Conservation (phyloP, 768 basidiomycete species). For the Leccinum uliginosum region DNA sequence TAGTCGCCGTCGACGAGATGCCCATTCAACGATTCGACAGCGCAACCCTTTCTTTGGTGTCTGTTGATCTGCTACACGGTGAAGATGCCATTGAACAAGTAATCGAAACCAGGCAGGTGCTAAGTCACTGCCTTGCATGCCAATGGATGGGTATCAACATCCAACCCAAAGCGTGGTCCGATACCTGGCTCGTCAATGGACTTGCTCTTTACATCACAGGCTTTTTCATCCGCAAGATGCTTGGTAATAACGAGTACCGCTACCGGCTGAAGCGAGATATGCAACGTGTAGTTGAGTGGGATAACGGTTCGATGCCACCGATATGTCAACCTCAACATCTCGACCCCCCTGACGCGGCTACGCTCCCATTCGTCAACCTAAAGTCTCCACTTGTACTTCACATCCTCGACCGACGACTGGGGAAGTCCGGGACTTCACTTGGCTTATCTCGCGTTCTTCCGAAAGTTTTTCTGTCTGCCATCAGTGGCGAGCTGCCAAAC, state of each 20-base stretch:
- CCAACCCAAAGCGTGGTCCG: conserved; percentile 87
- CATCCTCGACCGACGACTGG: conserved; percentile 88
- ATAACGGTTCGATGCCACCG: conserved; percentile 85
- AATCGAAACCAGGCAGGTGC: conserved; percentile 79
- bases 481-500: conserved; percentile 83
- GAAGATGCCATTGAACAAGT: conserved; percentile 92
- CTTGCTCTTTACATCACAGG: conserved; percentile 87
- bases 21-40: conserved; percentile 78
- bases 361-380: conserved; percentile 85
- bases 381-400: conserved; percentile 96
- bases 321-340: conserved; percentile 85
- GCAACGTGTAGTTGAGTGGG: conserved; percentile 83
- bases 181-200: conserved; percentile 96
- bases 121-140: conserved; percentile 85
- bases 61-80: conserved; percentile 79
- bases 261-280: conserved; percentile 96
- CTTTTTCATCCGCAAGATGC: conserved; percentile 77
- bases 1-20: conserved; percentile 91
- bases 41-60: conserved; percentile 76
- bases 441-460: conserved; percentile 93
- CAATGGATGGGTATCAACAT: conserved; percentile 99
- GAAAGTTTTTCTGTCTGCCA: conserved; percentile 89
- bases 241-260: conserved; percentile 97
- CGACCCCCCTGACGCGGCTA: conserved; percentile 79
- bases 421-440: conserved; percentile 92